phyloP scores from a whole-genome alignment of 305 asterid genomes.

The Solanum hybrid region DNA sequence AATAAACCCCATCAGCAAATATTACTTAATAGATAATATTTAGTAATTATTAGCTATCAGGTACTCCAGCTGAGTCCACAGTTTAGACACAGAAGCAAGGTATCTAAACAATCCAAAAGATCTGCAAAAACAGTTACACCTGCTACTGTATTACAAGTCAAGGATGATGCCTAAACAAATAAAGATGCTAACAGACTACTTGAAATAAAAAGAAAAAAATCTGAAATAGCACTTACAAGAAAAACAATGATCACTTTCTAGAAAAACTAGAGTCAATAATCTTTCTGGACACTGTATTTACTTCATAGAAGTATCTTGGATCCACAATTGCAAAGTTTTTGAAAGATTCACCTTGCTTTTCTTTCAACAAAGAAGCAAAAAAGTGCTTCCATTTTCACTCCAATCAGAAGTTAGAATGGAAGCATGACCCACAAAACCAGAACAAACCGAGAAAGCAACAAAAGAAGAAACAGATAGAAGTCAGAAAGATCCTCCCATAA shows the following conservation, averaged over 20 bases:
- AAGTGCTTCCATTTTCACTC: neutral
- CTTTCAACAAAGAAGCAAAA: neutral
- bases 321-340: neutral
- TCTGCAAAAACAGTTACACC: neutral
- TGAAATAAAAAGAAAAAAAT: neutral
- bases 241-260: neutral
- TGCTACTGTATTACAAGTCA: neutral
- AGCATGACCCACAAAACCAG: neutral
- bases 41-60: neutral
- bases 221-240: neutral
- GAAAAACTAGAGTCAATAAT: neutral
- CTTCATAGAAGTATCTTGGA: neutral
- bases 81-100: neutral
- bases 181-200: neutral
- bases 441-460: neutral
- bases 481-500: neutral
- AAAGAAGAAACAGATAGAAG: conserved; percentile 5
- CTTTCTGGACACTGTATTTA: neutral
- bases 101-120: neutral
- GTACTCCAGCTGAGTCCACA: neutral
- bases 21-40: neutral
- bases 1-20: conserved; percentile 18
- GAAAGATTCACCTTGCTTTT: neutral
- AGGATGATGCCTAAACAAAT: neutral
- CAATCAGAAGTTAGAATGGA: neutral